Conservation (phyloP, 2,329 filamentous ascomycete species). For the Ilyonectria robusta region DNA sequence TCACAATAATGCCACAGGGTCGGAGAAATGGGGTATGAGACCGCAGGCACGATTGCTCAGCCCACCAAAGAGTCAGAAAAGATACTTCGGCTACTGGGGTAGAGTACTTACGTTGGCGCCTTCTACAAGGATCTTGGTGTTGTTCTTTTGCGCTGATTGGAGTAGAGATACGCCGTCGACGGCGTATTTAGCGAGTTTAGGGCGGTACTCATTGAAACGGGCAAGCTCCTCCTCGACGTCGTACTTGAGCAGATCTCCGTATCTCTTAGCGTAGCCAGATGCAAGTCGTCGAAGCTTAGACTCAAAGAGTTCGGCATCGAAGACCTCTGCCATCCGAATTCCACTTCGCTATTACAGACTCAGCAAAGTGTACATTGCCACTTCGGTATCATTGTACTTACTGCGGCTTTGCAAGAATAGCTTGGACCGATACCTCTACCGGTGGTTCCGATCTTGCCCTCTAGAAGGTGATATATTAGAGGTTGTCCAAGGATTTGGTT, state of each 20-base stretch:
- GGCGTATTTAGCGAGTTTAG: constrained; percentile 6
- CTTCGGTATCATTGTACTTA: not conserved
- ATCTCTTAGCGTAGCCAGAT: constrained; percentile 75
- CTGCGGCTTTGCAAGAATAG: not conserved
- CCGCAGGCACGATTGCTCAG: not conserved
- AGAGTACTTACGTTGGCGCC: constrained; percentile 15
- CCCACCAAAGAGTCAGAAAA: not conserved
- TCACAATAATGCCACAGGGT: not conserved
- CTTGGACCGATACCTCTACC: constrained; percentile 16
- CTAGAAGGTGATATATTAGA: not conserved
- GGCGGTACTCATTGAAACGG: constrained; percentile 18
- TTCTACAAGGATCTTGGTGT: constrained; percentile 17
- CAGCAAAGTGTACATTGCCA: not conserved
- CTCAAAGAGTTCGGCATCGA: constrained; percentile 75
- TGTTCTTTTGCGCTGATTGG: constrained; percentile 16
- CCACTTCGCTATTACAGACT: constrained; percentile 66
- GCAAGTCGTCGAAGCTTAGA: constrained; percentile 72
- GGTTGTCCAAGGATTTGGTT: not conserved
- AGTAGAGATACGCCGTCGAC: constrained; percentile 9
- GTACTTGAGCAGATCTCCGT: constrained; percentile 57
- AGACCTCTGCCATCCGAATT: constrained; percentile 75
- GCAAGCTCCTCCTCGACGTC: constrained; percentile 26
- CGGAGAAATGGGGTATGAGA: not conserved
- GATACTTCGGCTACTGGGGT: not conserved
- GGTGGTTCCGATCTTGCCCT: constrained; percentile 47